Base-by-base conservation (phyloP, 2,329 filamentous ascomycete genomes). In the Cladophialophora yegresii region DNA sequence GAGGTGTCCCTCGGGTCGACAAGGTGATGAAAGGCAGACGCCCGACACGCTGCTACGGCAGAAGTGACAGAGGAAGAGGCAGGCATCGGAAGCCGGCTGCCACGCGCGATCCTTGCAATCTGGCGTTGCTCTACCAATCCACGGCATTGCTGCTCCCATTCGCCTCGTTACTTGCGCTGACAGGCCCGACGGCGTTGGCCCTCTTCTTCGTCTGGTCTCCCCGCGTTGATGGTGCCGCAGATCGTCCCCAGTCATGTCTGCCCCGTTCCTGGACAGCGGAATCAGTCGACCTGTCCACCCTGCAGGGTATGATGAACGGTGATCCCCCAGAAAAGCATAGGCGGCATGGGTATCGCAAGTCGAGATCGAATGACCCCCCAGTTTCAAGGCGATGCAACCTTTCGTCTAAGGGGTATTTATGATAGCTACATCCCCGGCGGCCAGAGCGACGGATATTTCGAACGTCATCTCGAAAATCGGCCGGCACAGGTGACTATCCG, bases 31-130 rank as follows among this genome's bases (percentile, higher is more conserved):
- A 3, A 20, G 4, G 45, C 3, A n/a, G 16, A 40, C 1, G 16
- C 13, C 8, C 5, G 30, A 33, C 3, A 13, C 26, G 30, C 16
- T 13, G 28, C 28, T 49, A 2, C 36, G 16, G 36, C 13, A 43
- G 36, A 43, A 16, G 36, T 16, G 36, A n/a, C 36, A 12, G 43
- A 51, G 22, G 20, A 20, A 2, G 28, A 30, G 36, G 47, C 22
- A 47, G 45, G 47, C 66, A 56, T 72, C 75, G 74, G 74, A 66
- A 36, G 70, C 75, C 74, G 74, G 74, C 51, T 47, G 55, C 49
- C 60, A 75, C 72, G 63, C 65, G 73, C 74, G 75, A 74, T 65
- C 47, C 54, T 28, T 60, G 56, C 30, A 23, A 33, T 26, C 20
- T 32, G 32, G 7, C 22, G 36, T 40, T 8, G 26, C 32, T 9